A percentile compares a stretch with the other conserved stretches of the same genome.
Evolutionary conservation across 2,329 filamentous ascomycete genomes (phyloP).

Genomic region (Juglanconis sp.): DNA sequence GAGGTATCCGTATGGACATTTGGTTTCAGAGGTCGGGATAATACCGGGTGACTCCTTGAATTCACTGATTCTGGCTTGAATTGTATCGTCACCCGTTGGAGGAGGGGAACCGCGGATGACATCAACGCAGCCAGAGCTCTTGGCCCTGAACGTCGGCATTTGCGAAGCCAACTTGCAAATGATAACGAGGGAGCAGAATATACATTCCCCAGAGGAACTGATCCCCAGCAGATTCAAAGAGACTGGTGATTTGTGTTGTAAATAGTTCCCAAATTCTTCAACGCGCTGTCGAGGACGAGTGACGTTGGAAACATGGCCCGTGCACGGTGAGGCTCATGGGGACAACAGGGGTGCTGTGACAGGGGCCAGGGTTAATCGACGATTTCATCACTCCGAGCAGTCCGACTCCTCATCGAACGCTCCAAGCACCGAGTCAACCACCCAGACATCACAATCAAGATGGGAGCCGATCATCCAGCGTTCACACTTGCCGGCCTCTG

Average conservation of each 20-base stretch:
- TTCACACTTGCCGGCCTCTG: slow-evolving; percentile 38
- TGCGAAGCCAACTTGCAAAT: too few species aligned
- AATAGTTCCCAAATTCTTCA: neutral
- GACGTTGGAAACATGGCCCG: slow-evolving; percentile 3
- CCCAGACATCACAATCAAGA: neutral
- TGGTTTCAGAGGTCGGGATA: too few species aligned
- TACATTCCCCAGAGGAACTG: neutral
- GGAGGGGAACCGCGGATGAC: too few species aligned
- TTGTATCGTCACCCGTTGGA: too few species aligned
- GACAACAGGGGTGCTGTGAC: neutral
- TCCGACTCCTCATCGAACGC: neutral
- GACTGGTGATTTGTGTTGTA: neutral
- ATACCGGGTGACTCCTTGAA: too few species aligned
- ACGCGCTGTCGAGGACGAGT: neutral
- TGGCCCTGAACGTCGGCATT: too few species aligned
- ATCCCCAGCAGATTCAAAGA: neutral
- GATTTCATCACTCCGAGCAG: neutral
- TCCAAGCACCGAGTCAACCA: neutral
- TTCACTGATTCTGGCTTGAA: too few species aligned
- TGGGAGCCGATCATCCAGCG: slow-evolving; percentile 36
- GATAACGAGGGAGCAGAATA: neutral
- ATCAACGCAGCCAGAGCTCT: too few species aligned
- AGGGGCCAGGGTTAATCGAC: neutral
- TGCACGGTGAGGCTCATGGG: slow-evolving; percentile 5
- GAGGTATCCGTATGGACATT: too few species aligned